Percentiles rank a stretch among this genome's conserved stretches.
phyloP scores from a whole-genome alignment of 352 stramenopile genomes.

The Globisporangium polare region DNA sequence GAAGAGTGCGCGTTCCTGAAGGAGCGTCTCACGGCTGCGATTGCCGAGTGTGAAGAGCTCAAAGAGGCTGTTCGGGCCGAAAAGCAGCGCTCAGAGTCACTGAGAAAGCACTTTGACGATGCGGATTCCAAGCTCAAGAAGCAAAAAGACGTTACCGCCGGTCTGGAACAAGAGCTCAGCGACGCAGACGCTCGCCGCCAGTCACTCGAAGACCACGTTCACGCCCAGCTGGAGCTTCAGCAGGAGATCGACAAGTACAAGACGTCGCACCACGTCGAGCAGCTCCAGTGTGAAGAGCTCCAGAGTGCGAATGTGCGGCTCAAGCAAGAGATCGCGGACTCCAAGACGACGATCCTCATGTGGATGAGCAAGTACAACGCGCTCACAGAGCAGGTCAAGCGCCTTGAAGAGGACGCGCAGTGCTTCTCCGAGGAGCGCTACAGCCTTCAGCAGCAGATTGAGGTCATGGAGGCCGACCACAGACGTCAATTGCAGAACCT shows the following conservation, averaged over 20 bases:
- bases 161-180: conserved; percentile 20
- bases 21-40: conserved; percentile 18
- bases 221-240: conserved; percentile 5
- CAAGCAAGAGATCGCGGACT: conserved; percentile 37
- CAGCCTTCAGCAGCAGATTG: conserved; percentile 22
- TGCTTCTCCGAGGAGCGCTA: conserved; percentile 30
- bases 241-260: conserved; percentile 7
- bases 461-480: conserved; percentile 16
- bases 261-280: conserved; percentile 1
- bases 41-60: conserved; percentile 22
- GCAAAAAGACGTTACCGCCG: conserved; percentile 2
- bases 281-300: conserved; percentile 11
- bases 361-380: conserved; percentile 70
- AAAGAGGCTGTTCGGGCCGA: conserved; percentile 12
- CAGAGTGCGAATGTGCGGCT: conserved; percentile 14
- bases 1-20: conserved; percentile 21
- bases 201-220: conserved; percentile 6
- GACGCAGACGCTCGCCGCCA: conserved; percentile 7
- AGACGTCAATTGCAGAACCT: conserved; percentile 6
- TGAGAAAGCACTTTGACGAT: conserved; percentile 2
- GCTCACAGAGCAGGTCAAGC: conserved; percentile 25
- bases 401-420: conserved; percentile 27
- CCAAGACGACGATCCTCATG: conserved; percentile 58
- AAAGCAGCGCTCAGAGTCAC: background rate
- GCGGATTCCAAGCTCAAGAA: conserved; percentile 8